A percentile compares a stretch with the other conserved stretches of the same genome.
These are phyloP conservation scores for Penicillium goetzii DNA, from an alignment of 495 filamentous ascomycete genomes.

Conservation along the genomic window DNA sequence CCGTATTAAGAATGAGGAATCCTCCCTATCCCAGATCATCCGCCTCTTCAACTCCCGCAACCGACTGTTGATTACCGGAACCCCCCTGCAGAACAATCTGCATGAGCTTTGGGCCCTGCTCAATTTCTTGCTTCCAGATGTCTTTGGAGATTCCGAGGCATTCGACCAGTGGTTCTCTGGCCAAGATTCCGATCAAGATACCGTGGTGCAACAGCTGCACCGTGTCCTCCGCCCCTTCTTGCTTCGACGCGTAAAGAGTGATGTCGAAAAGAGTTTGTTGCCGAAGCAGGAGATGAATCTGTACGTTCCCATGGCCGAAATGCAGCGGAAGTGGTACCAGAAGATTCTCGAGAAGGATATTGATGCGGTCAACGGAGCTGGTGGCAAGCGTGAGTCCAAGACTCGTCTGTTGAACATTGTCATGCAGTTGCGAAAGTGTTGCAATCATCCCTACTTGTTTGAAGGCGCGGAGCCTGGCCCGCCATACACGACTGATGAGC, in stretches of 20 bases:
- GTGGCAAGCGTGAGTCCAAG: slow-evolving; percentile 97
- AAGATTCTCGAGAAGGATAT: slow-evolving; percentile 99
- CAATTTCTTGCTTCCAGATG: slow-evolving; percentile 96
- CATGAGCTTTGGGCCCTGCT: slow-evolving; percentile 99
- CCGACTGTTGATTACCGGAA: slow-evolving; percentile 93
- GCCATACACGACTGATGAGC: slow-evolving; percentile 97
- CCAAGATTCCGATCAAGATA: slow-evolving; percentile 87
- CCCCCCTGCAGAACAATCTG: slow-evolving; percentile 96
- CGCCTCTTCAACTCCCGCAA: slow-evolving; percentile 96
- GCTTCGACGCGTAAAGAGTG: slow-evolving; percentile 93
- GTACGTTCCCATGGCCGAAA: slow-evolving; percentile 97
- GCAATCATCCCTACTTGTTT: slow-evolving; percentile 98
- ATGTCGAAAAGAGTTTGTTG: slow-evolving; percentile 96
- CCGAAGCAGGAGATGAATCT: slow-evolving; percentile 98
- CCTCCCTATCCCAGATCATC: slow-evolving; percentile 94
- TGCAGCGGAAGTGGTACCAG: slow-evolving; percentile 99
- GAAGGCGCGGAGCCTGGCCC: slow-evolving; percentile 97
- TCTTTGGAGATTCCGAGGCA: slow-evolving; percentile 96
- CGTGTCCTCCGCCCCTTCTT: slow-evolving; percentile 92
- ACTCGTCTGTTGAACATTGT: slow-evolving; percentile 99
- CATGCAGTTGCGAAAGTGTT: slow-evolving; percentile 99
- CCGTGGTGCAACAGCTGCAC: slow-evolving; percentile 96
- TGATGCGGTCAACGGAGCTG: slow-evolving; percentile 96
- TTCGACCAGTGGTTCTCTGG: slow-evolving; percentile 98
- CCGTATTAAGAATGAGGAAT: slow-evolving; percentile 99